Evolutionary conservation across 768 basidiomycete genomes (phyloP).

Genomic region (Lactarius vividus): DNA sequence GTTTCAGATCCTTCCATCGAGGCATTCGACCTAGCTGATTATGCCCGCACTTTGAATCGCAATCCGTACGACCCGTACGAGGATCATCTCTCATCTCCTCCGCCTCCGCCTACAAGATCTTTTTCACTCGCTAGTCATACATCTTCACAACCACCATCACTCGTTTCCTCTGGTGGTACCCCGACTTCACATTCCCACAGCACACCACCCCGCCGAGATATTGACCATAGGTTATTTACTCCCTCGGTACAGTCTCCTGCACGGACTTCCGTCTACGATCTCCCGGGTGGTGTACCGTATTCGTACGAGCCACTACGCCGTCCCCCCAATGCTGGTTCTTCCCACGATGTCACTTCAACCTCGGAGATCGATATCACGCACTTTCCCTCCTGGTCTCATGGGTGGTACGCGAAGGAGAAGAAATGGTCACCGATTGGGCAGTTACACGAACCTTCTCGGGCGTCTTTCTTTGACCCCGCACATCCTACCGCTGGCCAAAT

Average conservation of each 20-base stretch:
- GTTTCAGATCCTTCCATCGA: conserved; percentile 65
- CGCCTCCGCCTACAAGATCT: conserved; percentile 24
- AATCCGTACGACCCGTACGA: conserved; percentile 31
- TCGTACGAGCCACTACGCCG: conserved; percentile 5
- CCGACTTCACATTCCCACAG: conserved; percentile 36
- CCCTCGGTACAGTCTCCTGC: conserved; percentile 35
- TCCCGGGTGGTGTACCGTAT: background rate
- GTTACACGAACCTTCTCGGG: conserved; percentile 24
- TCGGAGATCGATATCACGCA: conserved; percentile 57
- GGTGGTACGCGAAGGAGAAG: conserved; percentile 51
- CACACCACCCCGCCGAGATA: conserved; percentile 24
- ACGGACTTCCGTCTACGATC: conserved; percentile 5
- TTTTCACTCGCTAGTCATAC: conserved; percentile 24
- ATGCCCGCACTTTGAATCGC: conserved; percentile 41
- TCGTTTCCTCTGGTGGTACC: conserved; percentile 31
- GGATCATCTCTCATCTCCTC: conserved; percentile 35
- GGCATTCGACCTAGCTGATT: conserved; percentile 72
- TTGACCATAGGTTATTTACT: conserved; percentile 45
- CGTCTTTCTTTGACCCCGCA: conserved; percentile 38
- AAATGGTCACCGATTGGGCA: conserved; percentile 13
- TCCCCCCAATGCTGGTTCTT: conserved; percentile 14
- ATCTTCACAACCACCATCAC: conserved; percentile 36
- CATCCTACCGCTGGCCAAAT: conserved; percentile 1
- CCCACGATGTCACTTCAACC: conserved; percentile 30
- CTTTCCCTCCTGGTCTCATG: conserved; percentile 62